Evolutionary conservation across 2,329 filamentous ascomycete genomes (phyloP).

Genomic region (Xylaria hypoxylon): DNA sequence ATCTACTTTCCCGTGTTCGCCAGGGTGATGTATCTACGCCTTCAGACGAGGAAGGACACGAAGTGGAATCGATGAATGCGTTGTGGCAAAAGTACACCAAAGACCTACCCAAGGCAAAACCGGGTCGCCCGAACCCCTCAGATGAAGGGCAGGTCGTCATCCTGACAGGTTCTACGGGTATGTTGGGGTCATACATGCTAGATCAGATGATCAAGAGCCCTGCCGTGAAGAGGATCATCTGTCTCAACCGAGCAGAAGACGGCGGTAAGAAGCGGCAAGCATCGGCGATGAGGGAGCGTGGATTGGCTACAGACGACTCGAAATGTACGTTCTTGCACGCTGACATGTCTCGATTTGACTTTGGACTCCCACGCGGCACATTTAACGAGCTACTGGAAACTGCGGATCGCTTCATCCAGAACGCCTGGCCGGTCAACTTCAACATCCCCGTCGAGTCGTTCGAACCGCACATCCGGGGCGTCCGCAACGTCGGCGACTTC

Average conservation of each 20-base stretch:
- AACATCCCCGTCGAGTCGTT: constrained; percentile 63
- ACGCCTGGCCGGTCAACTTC: constrained; percentile 67
- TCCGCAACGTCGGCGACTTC: constrained; percentile 62
- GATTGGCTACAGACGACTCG: constrained; percentile 51
- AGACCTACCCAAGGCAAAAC: constrained; percentile 44
- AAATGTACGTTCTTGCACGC: constrained; percentile 62
- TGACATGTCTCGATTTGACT: constrained; percentile 59
- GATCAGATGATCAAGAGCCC: constrained; percentile 52
- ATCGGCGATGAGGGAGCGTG: constrained; percentile 53
- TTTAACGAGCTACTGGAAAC: constrained; percentile 54
- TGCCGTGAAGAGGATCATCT: constrained; percentile 57
- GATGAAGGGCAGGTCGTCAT: constrained; percentile 56
- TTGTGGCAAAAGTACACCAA: constrained; percentile 53
- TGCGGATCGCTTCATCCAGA: constrained; percentile 63
- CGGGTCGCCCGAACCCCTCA: constrained; percentile 47
- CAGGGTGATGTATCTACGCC: constrained; percentile 23
- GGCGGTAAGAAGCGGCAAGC: constrained; percentile 55
- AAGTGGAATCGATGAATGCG: constrained; percentile 50
- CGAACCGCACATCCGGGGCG: constrained; percentile 61
- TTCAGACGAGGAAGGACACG: constrained; percentile 34
- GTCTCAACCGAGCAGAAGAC: constrained; percentile 61
- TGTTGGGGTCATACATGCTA: constrained; percentile 61
- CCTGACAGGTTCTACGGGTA: constrained; percentile 63
- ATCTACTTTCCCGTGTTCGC: constrained; percentile 49
- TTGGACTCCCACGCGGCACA: constrained; percentile 59